Base-by-base conservation (phyloP, 768 basidiomycete genomes). In the Rhodotorula babjevae region DNA sequence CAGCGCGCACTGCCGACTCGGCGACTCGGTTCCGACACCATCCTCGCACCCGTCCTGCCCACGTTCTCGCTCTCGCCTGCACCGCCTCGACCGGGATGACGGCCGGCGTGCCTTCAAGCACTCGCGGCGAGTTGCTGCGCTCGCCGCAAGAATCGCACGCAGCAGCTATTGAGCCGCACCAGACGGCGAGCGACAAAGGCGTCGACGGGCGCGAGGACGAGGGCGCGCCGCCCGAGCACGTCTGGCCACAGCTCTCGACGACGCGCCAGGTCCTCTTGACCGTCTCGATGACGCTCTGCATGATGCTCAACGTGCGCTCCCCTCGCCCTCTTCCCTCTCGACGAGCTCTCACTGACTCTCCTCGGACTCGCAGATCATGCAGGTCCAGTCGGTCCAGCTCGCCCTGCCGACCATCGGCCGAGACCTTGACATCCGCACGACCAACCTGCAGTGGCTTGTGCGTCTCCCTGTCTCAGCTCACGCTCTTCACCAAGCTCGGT, bases 241-340 rank as follows among this genome's bases (percentile, higher is more conserved):
- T n/a, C 29, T 68, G 60, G 60, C 67, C 67, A 0, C 53, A 33
- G 9, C 14, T 68, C n/a, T 27, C 23, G 14, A 58, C 42, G 25
- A n/a, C 53, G 3, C 57, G 49, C 19, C 57, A 61, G 60, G 27
- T 69, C 36, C 33, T 60, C 40, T 29, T 69, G 18, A 23, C 19
- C 9, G 16, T 44, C 16, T 19, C 40, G 27, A 52, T 71, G 31
- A 66, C 70, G 8, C 25, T 66, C 8, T 31, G 31, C 33, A 71
- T 71, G 70, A 62, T 66, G 53, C 65, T 71, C 19, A 71, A 71
- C 27, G 61, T 66, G 25, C 18, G 64, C 40, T n/a, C n/a, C n/a
- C 36, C 36, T 36, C 36, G 9, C 36, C 0, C 14, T 16, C 12
- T 23, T 36, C 27, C 23, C 12, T 21, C n/a, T 27, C 9, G 11